phyloP scores from a whole-genome alignment of 352 stramenopile genomes.

The Phytophthora citrophthora region DNA sequence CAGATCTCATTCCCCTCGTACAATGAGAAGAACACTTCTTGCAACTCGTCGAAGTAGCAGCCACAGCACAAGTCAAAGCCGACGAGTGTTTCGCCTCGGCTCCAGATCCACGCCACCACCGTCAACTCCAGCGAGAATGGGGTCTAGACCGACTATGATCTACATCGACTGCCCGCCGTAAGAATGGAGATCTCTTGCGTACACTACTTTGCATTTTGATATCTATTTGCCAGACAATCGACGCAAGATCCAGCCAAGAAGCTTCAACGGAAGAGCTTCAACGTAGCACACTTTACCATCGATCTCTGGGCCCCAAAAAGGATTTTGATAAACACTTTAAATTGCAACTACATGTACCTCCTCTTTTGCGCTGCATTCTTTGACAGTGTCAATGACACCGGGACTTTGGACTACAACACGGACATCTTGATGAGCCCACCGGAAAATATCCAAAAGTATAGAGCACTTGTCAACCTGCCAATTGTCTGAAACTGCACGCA shows the following conservation, averaged over 20 bases:
- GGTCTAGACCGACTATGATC: constrained; percentile 28
- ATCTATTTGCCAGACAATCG: constrained; percentile 15
- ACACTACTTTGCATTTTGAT: constrained; percentile 8
- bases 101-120: not conserved
- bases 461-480: too few species aligned
- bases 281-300: not conserved
- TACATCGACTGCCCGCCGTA: constrained; percentile 41
- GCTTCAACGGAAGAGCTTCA: constrained; percentile 33
- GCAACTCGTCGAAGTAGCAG: constrained; percentile 3
- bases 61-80: constrained; percentile 11
- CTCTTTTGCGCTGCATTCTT: too few species aligned
- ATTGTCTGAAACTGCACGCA: too few species aligned
- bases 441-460: not conserved
- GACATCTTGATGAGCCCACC: too few species aligned
- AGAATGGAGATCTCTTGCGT: constrained; percentile 5
- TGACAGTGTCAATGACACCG: too few species aligned
- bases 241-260: not conserved
- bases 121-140: not conserved
- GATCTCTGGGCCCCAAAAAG: not conserved
- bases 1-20: constrained; percentile 17
- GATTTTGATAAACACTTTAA: too few species aligned
- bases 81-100: constrained; percentile 17
- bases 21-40: constrained; percentile 3
- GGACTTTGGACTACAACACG: too few species aligned
- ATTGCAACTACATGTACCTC: too few species aligned